A percentile compares a stretch with the other conserved stretches of the same genome.
Conservation (phyloP, 352 stramenopile genomes). For the Pythium aquatile region DNA sequence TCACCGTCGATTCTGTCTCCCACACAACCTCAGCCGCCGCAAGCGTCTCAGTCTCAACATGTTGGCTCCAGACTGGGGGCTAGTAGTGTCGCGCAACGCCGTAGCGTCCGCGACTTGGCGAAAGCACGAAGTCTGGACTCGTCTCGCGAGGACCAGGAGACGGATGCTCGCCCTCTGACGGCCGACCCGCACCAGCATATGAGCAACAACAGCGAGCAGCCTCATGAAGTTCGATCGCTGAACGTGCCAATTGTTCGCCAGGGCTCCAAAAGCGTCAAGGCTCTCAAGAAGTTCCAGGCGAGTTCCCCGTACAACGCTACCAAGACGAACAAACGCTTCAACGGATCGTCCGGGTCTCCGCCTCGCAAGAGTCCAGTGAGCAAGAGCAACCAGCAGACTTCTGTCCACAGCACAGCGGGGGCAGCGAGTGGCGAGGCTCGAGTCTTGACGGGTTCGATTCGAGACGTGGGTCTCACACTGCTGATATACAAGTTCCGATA, state of each 20-base stretch:
- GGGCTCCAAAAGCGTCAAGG: slow-evolving; percentile 62
- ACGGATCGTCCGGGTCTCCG: neutral
- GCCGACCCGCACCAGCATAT: neutral
- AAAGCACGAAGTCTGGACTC: slow-evolving; percentile 6
- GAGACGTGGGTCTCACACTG: slow-evolving; percentile 64
- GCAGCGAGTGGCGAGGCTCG: neutral
- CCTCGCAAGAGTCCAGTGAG: slow-evolving; percentile 5
- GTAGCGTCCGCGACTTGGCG: slow-evolving; percentile 21
- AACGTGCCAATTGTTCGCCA: slow-evolving; percentile 52
- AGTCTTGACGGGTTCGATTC: slow-evolving; percentile 41
- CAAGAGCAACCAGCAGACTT: neutral
- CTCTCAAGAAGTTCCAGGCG: slow-evolving; percentile 59
- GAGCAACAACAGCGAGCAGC: neutral
- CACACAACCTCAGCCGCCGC: neutral
- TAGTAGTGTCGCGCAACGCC: slow-evolving; percentile 9
- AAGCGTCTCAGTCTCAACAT: neutral
- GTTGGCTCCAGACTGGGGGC: neutral
- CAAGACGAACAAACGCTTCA: neutral
- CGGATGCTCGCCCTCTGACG: slow-evolving; percentile 5
- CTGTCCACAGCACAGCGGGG: neutral
- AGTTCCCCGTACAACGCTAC: slow-evolving; percentile 50
- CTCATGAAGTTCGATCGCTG: neutral
- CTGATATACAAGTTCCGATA: slow-evolving; percentile 77
- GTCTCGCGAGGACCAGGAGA: neutral
- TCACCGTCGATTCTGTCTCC: neutral